Conservation (phyloP, 108 stramenopile species). For the Pseudonitzschia pungens region DNA sequence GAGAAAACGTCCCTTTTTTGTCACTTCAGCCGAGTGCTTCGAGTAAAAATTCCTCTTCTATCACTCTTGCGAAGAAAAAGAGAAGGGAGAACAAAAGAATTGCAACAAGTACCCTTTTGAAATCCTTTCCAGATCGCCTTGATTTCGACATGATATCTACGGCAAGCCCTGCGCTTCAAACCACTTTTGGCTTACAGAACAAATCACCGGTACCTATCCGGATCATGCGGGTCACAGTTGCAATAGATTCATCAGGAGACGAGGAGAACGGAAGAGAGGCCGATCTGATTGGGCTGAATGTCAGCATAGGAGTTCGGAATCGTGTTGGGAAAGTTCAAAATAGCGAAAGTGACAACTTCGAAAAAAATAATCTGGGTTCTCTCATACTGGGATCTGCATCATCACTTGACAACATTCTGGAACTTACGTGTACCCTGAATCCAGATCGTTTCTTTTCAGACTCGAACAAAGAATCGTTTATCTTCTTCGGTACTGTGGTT, state of each 20-base stretch:
- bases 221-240: slow-evolving; percentile 42
- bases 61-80: not conserved
- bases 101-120: slow-evolving; percentile 29
- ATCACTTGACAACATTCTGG: slow-evolving; percentile 22
- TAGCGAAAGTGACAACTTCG: not conserved
- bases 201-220: slow-evolving; percentile 27
- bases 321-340: not conserved
- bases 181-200: slow-evolving; percentile 43
- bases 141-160: slow-evolving; percentile 53
- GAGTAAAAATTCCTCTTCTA: not conserved
- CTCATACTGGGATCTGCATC: slow-evolving; percentile 15
- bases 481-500: slow-evolving; percentile 22
- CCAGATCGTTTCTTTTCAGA: slow-evolving; percentile 40
- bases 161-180: slow-evolving; percentile 21
- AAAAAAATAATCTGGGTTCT: slow-evolving; percentile 1
- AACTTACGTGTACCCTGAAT: slow-evolving; percentile 15
- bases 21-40: slow-evolving; percentile 5
- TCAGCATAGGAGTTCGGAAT: not conserved
- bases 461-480: slow-evolving; percentile 17
- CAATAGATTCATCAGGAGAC: slow-evolving; percentile 10
- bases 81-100: not conserved
- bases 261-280: slow-evolving; percentile 3
- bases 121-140: slow-evolving; percentile 30
- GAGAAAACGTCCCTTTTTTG: slow-evolving; percentile 7
- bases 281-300: slow-evolving; percentile 4